Evolutionary conservation across 2,329 filamentous ascomycete genomes (phyloP).

Genomic region (Fusarium brevicatenulatum): DNA sequence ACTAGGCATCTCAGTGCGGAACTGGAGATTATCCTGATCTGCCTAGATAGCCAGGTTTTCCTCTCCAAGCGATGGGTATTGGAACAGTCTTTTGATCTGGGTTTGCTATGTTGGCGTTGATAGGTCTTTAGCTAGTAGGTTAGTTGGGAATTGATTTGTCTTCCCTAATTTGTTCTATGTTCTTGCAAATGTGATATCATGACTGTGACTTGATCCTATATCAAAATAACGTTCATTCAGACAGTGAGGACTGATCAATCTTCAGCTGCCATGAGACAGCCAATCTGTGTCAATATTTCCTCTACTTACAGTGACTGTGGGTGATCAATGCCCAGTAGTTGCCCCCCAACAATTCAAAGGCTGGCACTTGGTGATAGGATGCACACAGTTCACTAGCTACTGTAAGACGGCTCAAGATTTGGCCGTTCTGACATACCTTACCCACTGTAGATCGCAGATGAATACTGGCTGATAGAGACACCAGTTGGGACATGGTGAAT

Average conservation of each 20-base stretch:
- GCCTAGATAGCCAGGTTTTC: neutral
- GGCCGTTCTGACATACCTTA: neutral
- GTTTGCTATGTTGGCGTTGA: neutral
- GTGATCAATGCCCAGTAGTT: no score
- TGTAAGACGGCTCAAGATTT: slow-evolving; percentile 2
- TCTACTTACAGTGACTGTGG: no score
- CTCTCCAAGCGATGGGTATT: rapidly evolving
- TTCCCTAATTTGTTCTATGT: neutral
- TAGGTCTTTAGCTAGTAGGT: rapidly evolving
- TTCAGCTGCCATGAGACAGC: rapidly evolving
- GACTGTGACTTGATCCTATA: neutral
- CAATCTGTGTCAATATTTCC: rapidly evolving
- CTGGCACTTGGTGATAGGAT: neutral
- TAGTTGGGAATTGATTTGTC: neutral
- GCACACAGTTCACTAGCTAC: neutral
- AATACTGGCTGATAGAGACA: neutral
- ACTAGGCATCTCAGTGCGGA: neutral
- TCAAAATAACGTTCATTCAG: neutral
- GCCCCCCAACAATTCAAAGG: rapidly evolving
- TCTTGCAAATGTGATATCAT: neutral
- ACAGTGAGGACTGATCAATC: neutral
- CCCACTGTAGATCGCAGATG: neutral
- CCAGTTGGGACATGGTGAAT: rapidly evolving
- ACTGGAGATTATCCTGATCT: neutral
- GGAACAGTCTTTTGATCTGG: neutral